A percentile compares a stretch with the other conserved stretches of the same genome.
These are phyloP conservation scores for Phytophthora pinifolia DNA, from an alignment of 352 stramenopile genomes.

Conservation along the genomic window DNA sequence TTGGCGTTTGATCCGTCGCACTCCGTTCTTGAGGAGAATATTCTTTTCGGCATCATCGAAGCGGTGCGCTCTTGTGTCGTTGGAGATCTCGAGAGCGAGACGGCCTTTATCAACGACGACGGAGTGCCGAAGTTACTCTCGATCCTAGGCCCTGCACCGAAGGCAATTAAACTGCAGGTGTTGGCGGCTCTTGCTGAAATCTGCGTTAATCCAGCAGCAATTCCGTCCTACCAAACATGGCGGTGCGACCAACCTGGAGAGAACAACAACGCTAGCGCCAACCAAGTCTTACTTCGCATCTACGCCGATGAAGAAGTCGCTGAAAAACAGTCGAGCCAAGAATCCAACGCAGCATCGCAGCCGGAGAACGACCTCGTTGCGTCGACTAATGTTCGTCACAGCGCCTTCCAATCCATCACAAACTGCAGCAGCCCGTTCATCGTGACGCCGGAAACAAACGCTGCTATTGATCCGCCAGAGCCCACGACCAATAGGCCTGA, in stretches of 20 bases:
- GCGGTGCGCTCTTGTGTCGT: conserved; percentile 67
- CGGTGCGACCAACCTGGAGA: conserved; percentile 45
- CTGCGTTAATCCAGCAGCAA: conserved; percentile 68
- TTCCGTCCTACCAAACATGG: conserved; percentile 68
- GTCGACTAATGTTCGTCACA: conserved; percentile 35
- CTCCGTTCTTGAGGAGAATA: conserved; percentile 65
- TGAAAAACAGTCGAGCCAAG: conserved; percentile 20
- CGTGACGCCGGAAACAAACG: conserved; percentile 24
- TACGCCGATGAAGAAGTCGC: conserved; percentile 63
- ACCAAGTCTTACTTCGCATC: conserved; percentile 63
- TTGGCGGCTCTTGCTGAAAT: conserved; percentile 68
- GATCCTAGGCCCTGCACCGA: conserved; percentile 49
- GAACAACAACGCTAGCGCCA: conserved; percentile 55
- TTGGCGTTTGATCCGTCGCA: conserved; percentile 54
- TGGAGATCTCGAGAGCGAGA: conserved; percentile 52
- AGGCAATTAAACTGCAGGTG: conserved; percentile 59
- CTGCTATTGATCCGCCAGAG: conserved; percentile 6
- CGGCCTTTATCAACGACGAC: conserved; percentile 56
- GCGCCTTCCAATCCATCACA: conserved; percentile 53
- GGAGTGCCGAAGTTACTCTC: conserved; percentile 63
- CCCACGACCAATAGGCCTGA: conserved; percentile 31
- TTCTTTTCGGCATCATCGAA: conserved; percentile 64
- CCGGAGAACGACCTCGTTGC: conserved; percentile 22
- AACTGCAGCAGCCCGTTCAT: conserved; percentile 48
- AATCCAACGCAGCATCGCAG: conserved; percentile 3